Conservation (phyloP, 2,329 filamentous ascomycete genomes). For the Penicillium sp. region DNA sequence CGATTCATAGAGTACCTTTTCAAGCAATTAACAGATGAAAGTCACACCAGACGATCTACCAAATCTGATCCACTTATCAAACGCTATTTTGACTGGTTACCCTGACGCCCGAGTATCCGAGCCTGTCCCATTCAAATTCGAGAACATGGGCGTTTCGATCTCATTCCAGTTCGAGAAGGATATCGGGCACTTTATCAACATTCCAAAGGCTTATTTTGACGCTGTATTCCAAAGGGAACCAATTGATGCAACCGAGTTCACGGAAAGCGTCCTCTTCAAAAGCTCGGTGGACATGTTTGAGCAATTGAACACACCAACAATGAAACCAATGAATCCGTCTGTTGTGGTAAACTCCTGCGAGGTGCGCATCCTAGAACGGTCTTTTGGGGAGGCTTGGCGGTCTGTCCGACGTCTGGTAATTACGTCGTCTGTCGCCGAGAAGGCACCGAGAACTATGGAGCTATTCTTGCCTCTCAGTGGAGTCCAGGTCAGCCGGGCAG, state of each 20-base stretch:
- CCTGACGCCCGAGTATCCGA: slow-evolving; percentile 23
- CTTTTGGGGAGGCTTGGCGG: slow-evolving; percentile 31
- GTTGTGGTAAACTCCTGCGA: slow-evolving; percentile 29
- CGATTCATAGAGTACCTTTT: background rate
- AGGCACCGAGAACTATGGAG: slow-evolving; percentile 27
- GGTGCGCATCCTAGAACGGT: slow-evolving; percentile 33
- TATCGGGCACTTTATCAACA: slow-evolving; percentile 30
- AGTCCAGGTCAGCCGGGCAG: slow-evolving; percentile 29
- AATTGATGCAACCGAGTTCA: slow-evolving; percentile 29
- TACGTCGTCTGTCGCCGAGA: slow-evolving; percentile 31
- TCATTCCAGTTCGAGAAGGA: slow-evolving; percentile 32
- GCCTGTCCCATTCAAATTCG: slow-evolving; percentile 30
- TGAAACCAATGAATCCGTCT: slow-evolving; percentile 31
- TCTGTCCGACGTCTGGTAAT: slow-evolving; percentile 33
- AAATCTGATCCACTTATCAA: slow-evolving; percentile 21
- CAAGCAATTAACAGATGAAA: slow-evolving; percentile 1
- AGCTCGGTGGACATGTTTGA: slow-evolving; percentile 31
- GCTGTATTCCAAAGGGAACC: slow-evolving; percentile 33
- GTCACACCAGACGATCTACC: slow-evolving; percentile 25
- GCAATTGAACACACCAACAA: slow-evolving; percentile 29
- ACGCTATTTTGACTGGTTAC: slow-evolving; percentile 17
- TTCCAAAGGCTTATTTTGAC: slow-evolving; percentile 34
- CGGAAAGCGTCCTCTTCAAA: slow-evolving; percentile 31
- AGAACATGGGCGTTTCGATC: slow-evolving; percentile 24
- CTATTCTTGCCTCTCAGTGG: slow-evolving; percentile 31